A percentile compares a stretch with the other conserved stretches of the same genome.
phyloP scores from a whole-genome alignment of 306 rosid species.

The Cicer bijugum region DNA sequence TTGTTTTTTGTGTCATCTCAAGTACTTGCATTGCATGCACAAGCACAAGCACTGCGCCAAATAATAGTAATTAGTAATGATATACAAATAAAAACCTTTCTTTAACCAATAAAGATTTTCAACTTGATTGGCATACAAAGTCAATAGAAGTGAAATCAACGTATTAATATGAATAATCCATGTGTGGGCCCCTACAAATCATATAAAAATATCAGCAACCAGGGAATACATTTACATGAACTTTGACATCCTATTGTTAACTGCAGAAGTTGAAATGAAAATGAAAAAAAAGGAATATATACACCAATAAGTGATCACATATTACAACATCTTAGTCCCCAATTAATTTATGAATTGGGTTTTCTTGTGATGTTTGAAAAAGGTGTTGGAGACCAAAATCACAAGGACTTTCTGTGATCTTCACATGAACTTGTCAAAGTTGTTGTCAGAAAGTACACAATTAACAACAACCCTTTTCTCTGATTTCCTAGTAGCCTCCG shows the following conservation, averaged over 20 bases:
- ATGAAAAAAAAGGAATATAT: not conserved
- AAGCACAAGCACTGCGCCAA: not conserved
- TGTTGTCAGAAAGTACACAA: not conserved
- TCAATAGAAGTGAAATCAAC: not conserved
- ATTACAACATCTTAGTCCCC: not conserved
- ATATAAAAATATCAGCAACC: too few species aligned
- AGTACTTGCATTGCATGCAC: slow-evolving; percentile 3
- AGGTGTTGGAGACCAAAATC: not conserved
- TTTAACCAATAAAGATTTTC: too few species aligned
- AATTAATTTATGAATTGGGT: not conserved
- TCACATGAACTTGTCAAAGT: slow-evolving; percentile 13
- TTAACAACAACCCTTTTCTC: not conserved
- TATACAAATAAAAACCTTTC: too few species aligned
- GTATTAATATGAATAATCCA: too few species aligned
- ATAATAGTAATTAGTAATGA: too few species aligned
- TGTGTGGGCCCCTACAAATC: too few species aligned
- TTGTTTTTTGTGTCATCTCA: not conserved
- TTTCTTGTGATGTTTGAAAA: not conserved
- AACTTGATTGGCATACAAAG: too few species aligned
- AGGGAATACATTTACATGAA: too few species aligned
- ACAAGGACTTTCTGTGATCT: not conserved
- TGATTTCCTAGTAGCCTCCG: not conserved
- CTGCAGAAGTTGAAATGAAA: not conserved
- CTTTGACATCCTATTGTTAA: too few species aligned
- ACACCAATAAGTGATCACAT: not conserved